Conservation (phyloP, 129 eudicot genomes). For the Escallonia rubra region DNA sequence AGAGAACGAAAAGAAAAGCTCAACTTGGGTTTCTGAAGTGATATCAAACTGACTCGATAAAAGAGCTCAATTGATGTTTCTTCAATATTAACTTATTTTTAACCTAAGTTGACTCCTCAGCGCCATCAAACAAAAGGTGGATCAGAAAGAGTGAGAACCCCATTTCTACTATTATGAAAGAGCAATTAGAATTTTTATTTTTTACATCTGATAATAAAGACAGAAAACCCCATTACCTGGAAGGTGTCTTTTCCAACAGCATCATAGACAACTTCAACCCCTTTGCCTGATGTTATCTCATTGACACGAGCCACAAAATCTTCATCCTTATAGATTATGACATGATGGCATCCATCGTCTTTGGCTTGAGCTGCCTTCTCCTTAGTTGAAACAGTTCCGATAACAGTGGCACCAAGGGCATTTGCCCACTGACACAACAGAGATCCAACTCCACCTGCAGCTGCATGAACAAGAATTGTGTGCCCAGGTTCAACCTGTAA, state of each 20-base stretch:
- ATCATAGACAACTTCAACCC: constrained; percentile 86
- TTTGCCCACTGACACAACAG: constrained; percentile 82
- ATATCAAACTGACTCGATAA: background rate
- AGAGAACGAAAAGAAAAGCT: background rate
- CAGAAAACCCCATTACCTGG: constrained; percentile 29
- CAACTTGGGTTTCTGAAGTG: background rate
- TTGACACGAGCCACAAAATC: constrained; percentile 63
- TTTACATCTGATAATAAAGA: background rate
- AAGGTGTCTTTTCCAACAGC: constrained; percentile 89
- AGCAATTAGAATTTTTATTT: background rate
- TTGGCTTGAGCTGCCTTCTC: constrained; percentile 83
- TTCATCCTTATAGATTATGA: constrained; percentile 59
- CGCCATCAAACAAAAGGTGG: background rate
- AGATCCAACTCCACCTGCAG: constrained; percentile 83
- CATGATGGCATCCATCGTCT: constrained; percentile 79
- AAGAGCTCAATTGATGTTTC: background rate
- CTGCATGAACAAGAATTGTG: constrained; percentile 73
- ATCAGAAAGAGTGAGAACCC: background rate
- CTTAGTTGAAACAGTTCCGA: constrained; percentile 72
- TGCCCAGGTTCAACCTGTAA: constrained; percentile 67
- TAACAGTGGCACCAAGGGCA: constrained; percentile 66
- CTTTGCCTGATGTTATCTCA: constrained; percentile 67
- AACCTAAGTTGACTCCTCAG: background rate
- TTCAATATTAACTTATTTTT: background rate
- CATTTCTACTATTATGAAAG: background rate